These are phyloP conservation scores for Claviceps capensis DNA, from an alignment of 2,329 filamentous ascomycete species.

Conservation along the genomic window DNA sequence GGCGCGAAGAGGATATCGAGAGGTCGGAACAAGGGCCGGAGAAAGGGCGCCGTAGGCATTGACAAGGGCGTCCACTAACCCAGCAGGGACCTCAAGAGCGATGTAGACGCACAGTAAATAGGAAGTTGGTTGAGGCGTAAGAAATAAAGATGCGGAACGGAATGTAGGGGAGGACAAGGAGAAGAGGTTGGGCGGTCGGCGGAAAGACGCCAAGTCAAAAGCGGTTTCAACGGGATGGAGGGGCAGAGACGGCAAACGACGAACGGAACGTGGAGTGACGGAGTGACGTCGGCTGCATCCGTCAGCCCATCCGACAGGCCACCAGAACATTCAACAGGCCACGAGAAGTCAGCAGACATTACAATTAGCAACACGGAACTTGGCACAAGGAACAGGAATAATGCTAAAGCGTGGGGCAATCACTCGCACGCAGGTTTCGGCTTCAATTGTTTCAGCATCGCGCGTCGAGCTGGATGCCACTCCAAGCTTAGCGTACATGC, in stretches of 20 bases:
- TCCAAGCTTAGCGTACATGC: too few relatives aligned
- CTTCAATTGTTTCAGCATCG: not conserved
- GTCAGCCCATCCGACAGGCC: not conserved
- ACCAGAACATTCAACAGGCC: not conserved
- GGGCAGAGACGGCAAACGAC: not conserved
- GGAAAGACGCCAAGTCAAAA: too few relatives aligned
- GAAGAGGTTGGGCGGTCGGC: not conserved
- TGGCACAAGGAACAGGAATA: too few relatives aligned
- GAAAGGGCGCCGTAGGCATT: conserved; percentile 14
- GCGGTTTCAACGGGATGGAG: not conserved
- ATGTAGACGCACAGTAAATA: not conserved
- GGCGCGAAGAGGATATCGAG: conserved; percentile 16
- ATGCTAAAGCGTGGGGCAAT: not conserved
- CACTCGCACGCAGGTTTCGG: not conserved
- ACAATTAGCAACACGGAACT: not conserved
- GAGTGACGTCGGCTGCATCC: not conserved
- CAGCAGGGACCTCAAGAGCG: not conserved
- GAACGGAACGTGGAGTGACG: not conserved
- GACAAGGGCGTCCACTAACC: conserved; percentile 4
- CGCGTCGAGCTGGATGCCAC: too few relatives aligned
- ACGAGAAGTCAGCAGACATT: not conserved
- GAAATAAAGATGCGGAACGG: not conserved
- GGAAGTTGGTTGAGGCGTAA: not conserved
- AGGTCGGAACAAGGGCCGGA: conserved; percentile 17
- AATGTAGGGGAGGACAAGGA: not conserved